phyloP scores from a whole-genome alignment of 768 basidiomycete genomes.

The Tricholoma terreum region DNA sequence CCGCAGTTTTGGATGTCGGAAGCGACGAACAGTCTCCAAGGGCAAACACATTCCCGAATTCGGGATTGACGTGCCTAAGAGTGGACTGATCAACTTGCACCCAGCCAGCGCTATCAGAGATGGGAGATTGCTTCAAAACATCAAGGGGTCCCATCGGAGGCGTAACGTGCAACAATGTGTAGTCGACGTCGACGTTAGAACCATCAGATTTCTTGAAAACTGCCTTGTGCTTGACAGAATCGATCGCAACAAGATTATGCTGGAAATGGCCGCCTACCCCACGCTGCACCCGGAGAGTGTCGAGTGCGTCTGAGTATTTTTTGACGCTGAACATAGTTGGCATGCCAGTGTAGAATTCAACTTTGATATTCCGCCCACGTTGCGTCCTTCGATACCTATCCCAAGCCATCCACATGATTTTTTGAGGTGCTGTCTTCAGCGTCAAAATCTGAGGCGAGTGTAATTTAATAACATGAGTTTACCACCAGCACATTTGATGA shows the following conservation, averaged over 20 bases:
- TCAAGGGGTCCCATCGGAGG: slow-evolving; percentile 93
- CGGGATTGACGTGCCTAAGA: slow-evolving; percentile 79
- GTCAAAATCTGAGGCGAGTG: not conserved
- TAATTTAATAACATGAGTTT: slow-evolving; percentile 1
- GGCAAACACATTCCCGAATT: slow-evolving; percentile 79
- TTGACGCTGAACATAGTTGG: slow-evolving; percentile 96
- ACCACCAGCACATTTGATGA: slow-evolving; percentile 95
- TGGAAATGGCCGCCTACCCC: slow-evolving; percentile 79
- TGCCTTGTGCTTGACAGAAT: slow-evolving; percentile 68
- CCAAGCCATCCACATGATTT: slow-evolving; percentile 98
- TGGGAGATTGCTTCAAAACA: slow-evolving; percentile 71
- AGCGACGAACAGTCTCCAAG: slow-evolving; percentile 91
- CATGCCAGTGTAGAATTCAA: slow-evolving; percentile 88
- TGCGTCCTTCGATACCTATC: slow-evolving; percentile 67
- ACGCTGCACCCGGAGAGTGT: slow-evolving; percentile 72
- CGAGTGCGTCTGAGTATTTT: slow-evolving; percentile 89
- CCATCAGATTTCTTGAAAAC: slow-evolving; percentile 82
- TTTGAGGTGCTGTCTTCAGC: slow-evolving; percentile 64
- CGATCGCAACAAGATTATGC: slow-evolving; percentile 78
- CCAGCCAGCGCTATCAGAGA: slow-evolving; percentile 85
- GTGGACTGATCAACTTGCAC: slow-evolving; percentile 82
- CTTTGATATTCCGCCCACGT: slow-evolving; percentile 51
- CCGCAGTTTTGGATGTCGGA: slow-evolving; percentile 95
- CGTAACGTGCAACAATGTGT: slow-evolving; percentile 78
- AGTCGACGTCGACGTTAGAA: slow-evolving; percentile 66